Evolutionary conservation across 2,329 filamentous ascomycete genomes (phyloP), one percentile per base, ranked within the genome.

Genomic region (Gnomoniopsis sp.): DNA sequence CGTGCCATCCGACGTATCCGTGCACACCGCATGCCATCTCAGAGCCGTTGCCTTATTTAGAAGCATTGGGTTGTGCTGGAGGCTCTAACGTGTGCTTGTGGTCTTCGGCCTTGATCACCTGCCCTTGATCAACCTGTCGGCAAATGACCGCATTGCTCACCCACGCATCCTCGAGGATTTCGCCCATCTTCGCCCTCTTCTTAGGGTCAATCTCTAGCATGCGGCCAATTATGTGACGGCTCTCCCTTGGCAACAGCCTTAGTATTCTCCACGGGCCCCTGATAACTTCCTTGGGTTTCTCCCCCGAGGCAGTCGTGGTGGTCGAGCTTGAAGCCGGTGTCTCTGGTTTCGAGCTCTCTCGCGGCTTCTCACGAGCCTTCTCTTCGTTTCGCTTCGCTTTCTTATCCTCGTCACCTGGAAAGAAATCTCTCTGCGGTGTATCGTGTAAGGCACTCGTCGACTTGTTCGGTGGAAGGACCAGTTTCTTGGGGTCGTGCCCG

Each of bases 201-300:
- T 85, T 88, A 0, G 93, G 91, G 67, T 96, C 86, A 53, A 97
- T 81, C 68, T 95, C 91, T 38, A 99, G 83, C 95, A 99, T 99
- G 58, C 90, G 84, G 48, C 91, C 88, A 57, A 99, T 89, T 63
- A 99, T 92, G 70, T 93, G 88, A 53, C 95, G 82, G 64, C 89
- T 96, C 74, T 98, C 95, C 60, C 93, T 83, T 1, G 95, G 95
- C 11, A 99, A 79, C 38, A 98, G 79, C 46, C 95, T 86, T 33
- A 99, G 78, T 47, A 99, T 83, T 49, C 95, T 85, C 89, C 93
- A 96, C 2, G 95, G 95, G 0, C 95, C 95, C 68, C 92, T 91
- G 66, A 99, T 96, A 0, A 91, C 85, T 70, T 93, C 89, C 68
- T 86, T 88, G 17, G 55, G 49, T 68, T 84, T 86, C 36, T 85